Percentiles rank a stretch among this genome's conserved stretches.
These are phyloP conservation scores for Ophiosphaerella korrae DNA, from an alignment of 2,329 filamentous ascomycete genomes.

Conservation along the genomic window DNA sequence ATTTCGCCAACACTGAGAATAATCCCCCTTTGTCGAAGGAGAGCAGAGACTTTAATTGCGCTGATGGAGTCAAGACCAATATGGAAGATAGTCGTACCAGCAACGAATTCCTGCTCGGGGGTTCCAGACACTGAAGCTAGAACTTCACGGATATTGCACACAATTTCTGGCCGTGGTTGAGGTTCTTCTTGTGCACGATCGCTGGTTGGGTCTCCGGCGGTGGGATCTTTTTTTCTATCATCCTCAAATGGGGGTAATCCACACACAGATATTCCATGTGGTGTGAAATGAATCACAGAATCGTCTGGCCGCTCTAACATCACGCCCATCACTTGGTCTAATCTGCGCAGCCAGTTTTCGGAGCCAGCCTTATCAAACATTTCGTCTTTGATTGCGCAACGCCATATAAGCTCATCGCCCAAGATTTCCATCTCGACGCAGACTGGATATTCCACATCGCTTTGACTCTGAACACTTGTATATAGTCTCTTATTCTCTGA, in stretches of 20 bases:
- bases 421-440: slow-evolving; percentile 79
- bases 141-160: slow-evolving; percentile 51
- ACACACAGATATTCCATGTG: slow-evolving; percentile 65
- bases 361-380: slow-evolving; percentile 57
- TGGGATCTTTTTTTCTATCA: background rate
- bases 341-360: slow-evolving; percentile 58
- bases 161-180: slow-evolving; percentile 37
- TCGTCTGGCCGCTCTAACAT: slow-evolving; percentile 58
- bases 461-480: slow-evolving; percentile 65
- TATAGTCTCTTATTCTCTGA: slow-evolving; percentile 53
- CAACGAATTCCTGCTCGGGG: slow-evolving; percentile 62
- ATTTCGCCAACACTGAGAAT: slow-evolving; percentile 72
- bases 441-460: slow-evolving; percentile 79
- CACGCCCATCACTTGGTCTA: slow-evolving; percentile 65
- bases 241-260: slow-evolving; percentile 58
- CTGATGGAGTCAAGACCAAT: slow-evolving; percentile 91
- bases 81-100: slow-evolving; percentile 73
- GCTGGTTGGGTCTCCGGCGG: no score
- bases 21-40: slow-evolving; percentile 69
- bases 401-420: slow-evolving; percentile 66
- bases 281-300: slow-evolving; percentile 61
- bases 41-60: slow-evolving; percentile 78
- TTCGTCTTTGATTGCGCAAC: slow-evolving; percentile 69
- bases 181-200: background rate
- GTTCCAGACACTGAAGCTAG: slow-evolving; percentile 65